A percentile compares a stretch with the other conserved stretches of the same genome.
Evolutionary conservation across 176 grass and related monocot species (phyloP).

Genomic region (Hyparrhenia diplandra): DNA sequence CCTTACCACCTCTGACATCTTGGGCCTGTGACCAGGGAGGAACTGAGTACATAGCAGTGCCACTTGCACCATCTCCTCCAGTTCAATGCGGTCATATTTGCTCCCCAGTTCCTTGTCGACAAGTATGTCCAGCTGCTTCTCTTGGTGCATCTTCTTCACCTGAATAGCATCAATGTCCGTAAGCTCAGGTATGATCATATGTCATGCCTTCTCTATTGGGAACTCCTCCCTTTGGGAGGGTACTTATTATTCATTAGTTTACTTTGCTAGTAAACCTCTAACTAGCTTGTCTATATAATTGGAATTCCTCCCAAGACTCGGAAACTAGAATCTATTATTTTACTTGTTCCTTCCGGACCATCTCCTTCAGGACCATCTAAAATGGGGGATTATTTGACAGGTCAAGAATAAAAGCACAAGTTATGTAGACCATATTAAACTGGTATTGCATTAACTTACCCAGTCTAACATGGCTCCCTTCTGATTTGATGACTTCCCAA

Average conservation of each 20-base stretch:
- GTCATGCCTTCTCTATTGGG: not conserved
- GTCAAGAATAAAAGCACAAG: not conserved
- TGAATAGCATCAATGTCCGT: slow-evolving; percentile 23
- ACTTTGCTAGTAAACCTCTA: too few species aligned
- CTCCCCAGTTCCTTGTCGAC: slow-evolving; percentile 62
- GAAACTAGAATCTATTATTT: too few species aligned
- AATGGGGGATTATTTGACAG: too few species aligned
- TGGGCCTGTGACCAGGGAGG: slow-evolving; percentile 64
- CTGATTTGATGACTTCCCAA: slow-evolving; percentile 78
- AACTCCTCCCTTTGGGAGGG: too few species aligned
- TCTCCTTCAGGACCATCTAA: too few species aligned
- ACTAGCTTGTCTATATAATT: too few species aligned
- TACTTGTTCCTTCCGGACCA: too few species aligned
- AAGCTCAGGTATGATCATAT: slow-evolving; percentile 5
- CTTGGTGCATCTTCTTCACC: slow-evolving; percentile 88
- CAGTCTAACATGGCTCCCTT: slow-evolving; percentile 92
- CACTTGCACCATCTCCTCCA: slow-evolving; percentile 85
- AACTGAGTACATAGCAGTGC: slow-evolving; percentile 82
- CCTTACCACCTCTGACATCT: slow-evolving; percentile 74
- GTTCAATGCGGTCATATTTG: slow-evolving; percentile 66
- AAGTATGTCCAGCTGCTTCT: slow-evolving; percentile 71
- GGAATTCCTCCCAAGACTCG: too few species aligned
- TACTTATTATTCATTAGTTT: too few species aligned
- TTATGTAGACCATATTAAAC: not conserved
- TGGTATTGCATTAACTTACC: slow-evolving; percentile 53